Evolutionary conservation across 345 rosid genomes (phyloP).

Genomic region (Gossypium turneri): DNA sequence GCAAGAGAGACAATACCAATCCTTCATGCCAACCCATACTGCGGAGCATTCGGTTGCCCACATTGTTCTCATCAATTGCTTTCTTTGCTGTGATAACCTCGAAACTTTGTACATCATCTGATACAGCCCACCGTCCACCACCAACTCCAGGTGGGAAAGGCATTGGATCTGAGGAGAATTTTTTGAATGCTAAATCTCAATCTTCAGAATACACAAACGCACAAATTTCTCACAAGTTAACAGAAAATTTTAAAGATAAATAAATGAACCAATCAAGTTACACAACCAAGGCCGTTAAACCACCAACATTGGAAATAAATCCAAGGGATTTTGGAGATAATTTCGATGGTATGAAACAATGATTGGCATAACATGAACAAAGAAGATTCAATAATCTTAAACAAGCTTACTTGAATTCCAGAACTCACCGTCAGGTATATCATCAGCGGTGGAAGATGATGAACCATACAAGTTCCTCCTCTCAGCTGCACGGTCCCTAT

Average conservation of each 20-base stretch:
- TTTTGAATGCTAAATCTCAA: constrained; percentile 61
- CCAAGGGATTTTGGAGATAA: background rate
- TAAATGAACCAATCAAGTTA: constrained; percentile 24
- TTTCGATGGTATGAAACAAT: background rate
- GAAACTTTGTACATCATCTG: constrained; percentile 45
- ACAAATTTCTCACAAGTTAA: constrained; percentile 42
- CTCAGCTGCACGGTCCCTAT: constrained; percentile 98
- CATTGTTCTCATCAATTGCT: constrained; percentile 86
- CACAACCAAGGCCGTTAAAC: constrained; percentile 12
- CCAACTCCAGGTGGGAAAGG: constrained; percentile 99
- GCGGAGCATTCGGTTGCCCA: constrained; percentile 95
- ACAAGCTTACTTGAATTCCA: constrained; percentile 69
- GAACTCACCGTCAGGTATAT: constrained; percentile 38
- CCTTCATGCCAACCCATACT: constrained; percentile 99
- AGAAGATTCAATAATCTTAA: constrained; percentile 11
- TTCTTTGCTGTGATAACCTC: constrained; percentile 88
- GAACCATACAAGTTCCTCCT: constrained; percentile 96
- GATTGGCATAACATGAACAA: background rate
- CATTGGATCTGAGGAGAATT: constrained; percentile 69
- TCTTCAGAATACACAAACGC: constrained; percentile 39
- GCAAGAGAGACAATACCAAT: constrained; percentile 53
- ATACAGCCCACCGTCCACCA: constrained; percentile 59
- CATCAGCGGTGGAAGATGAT: constrained; percentile 51
- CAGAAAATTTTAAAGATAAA: constrained; percentile 18
- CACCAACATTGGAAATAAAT: constrained; percentile 12